phyloP scores from a whole-genome alignment of 257 asterid genomes.

The Pogostemon cablin region DNA sequence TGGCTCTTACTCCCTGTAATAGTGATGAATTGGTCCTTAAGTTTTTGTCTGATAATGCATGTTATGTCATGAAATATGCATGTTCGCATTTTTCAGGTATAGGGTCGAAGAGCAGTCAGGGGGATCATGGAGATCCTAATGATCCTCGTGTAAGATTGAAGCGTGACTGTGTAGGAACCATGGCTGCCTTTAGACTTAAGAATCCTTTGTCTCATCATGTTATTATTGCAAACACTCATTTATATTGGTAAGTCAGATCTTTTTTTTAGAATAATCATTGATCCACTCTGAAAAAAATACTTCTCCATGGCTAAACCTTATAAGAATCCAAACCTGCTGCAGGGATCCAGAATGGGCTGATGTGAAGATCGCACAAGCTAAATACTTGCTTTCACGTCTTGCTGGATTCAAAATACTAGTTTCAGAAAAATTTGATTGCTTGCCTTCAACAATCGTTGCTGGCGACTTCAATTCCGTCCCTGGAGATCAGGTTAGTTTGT shows the following conservation, averaged over 20 bases:
- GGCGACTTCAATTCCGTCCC: slow-evolving; percentile 94
- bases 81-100: slow-evolving; percentile 43
- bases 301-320: slow-evolving; percentile 7
- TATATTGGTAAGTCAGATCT: slow-evolving; percentile 65
- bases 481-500: slow-evolving; percentile 65
- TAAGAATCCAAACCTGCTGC: slow-evolving; percentile 27
- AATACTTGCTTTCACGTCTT: slow-evolving; percentile 76
- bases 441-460: slow-evolving; percentile 65
- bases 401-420: slow-evolving; percentile 61
- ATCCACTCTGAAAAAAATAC: background rate
- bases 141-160: slow-evolving; percentile 84
- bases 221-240: slow-evolving; percentile 81
- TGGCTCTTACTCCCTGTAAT: slow-evolving; percentile 1
- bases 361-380: slow-evolving; percentile 87
- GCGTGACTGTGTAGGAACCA: slow-evolving; percentile 92
- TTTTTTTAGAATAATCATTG: background rate
- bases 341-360: slow-evolving; percentile 96
- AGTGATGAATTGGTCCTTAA: background rate
- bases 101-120: slow-evolving; percentile 37
- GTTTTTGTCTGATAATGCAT: background rate
- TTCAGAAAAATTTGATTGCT: slow-evolving; percentile 57
- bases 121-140: slow-evolving; percentile 65
- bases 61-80: slow-evolving; percentile 8
- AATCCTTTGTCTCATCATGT: slow-evolving; percentile 54
- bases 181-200: slow-evolving; percentile 85